phyloP scores from a whole-genome alignment of 305 asterid genomes.

The Fraxinus sp. region DNA sequence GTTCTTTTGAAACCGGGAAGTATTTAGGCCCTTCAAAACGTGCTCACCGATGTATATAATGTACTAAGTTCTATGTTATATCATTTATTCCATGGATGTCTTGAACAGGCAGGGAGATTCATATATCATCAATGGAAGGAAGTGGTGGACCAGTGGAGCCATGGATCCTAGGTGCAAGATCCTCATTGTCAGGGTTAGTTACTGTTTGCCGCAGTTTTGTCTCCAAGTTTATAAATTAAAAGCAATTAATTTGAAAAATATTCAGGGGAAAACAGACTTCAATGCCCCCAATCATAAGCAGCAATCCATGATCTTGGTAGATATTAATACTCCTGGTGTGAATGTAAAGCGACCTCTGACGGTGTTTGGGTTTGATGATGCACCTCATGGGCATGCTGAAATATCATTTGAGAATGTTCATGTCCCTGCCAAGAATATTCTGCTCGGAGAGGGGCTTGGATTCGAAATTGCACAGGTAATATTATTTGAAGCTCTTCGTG shows the following conservation, averaged over 20 bases:
- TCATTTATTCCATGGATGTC: conserved; percentile 10
- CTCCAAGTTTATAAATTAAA: background rate
- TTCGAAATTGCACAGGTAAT: conserved; percentile 96
- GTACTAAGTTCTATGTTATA: background rate
- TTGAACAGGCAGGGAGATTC: conserved; percentile 62
- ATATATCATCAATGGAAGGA: conserved; percentile 80
- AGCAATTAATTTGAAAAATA: conserved; percentile 24
- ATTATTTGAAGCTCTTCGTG: background rate
- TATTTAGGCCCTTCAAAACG: background rate
- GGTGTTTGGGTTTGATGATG: conserved; percentile 93
- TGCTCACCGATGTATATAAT: background rate
- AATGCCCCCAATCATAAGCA: conserved; percentile 73
- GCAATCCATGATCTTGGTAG: conserved; percentile 93
- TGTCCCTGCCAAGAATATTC: conserved; percentile 69
- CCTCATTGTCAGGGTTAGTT: conserved; percentile 88
- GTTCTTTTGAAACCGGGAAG: background rate
- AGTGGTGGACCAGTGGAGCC: conserved; percentile 99
- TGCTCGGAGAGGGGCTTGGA: conserved; percentile 95
- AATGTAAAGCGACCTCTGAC: conserved; percentile 72
- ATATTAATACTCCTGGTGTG: conserved; percentile 73
- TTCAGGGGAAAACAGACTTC: conserved; percentile 92
- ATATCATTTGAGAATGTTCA: conserved; percentile 65
- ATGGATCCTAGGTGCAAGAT: conserved; percentile 97
- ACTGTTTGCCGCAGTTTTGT: conserved; percentile 8
- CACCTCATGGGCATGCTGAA: conserved; percentile 98